These are phyloP conservation scores for Plasmopara viticola DNA, from an alignment of 352 stramenopile genomes.

Conservation along the genomic window DNA sequence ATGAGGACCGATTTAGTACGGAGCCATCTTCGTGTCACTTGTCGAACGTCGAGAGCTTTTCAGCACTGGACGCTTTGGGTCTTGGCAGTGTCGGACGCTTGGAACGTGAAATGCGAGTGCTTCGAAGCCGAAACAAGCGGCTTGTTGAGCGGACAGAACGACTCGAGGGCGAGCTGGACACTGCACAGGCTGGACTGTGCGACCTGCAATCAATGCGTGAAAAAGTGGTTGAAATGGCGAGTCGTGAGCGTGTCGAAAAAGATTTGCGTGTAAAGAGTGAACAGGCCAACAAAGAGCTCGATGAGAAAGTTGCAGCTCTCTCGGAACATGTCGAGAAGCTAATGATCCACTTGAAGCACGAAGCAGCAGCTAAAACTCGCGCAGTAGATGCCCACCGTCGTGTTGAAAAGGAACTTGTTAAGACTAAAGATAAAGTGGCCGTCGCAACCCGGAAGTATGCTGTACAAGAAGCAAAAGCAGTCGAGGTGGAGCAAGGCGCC, in stretches of 20 bases:
- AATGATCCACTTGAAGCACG: slow-evolving; percentile 95
- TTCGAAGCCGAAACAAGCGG: slow-evolving; percentile 70
- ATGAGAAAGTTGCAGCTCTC: slow-evolving; percentile 87
- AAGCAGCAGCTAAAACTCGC: slow-evolving; percentile 90
- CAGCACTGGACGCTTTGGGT: slow-evolving; percentile 40
- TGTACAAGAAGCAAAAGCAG: slow-evolving; percentile 80
- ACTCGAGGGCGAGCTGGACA: slow-evolving; percentile 51
- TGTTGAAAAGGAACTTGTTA: slow-evolving; percentile 74
- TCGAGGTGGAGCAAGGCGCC: slow-evolving; percentile 88
- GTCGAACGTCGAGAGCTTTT: slow-evolving; percentile 55
- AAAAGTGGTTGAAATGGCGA: slow-evolving; percentile 70
- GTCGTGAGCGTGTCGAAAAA: slow-evolving; percentile 81
- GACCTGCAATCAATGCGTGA: slow-evolving; percentile 71
- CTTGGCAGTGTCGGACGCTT: slow-evolving; percentile 54
- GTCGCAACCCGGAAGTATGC: slow-evolving; percentile 75
- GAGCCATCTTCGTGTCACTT: slow-evolving; percentile 30
- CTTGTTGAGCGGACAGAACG: slow-evolving; percentile 38
- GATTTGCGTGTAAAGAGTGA: slow-evolving; percentile 75
- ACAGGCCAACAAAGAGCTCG: slow-evolving; percentile 45
- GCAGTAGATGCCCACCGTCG: slow-evolving; percentile 67
- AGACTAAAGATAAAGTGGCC: slow-evolving; percentile 52
- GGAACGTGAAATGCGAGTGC: slow-evolving; percentile 61
- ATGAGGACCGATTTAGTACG: slow-evolving; percentile 12
- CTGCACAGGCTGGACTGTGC: slow-evolving; percentile 33
- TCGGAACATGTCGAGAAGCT: slow-evolving; percentile 96